Evolutionary conservation across 176 grass and related monocot species (phyloP).

Genomic region (Oryza meyeriana): DNA sequence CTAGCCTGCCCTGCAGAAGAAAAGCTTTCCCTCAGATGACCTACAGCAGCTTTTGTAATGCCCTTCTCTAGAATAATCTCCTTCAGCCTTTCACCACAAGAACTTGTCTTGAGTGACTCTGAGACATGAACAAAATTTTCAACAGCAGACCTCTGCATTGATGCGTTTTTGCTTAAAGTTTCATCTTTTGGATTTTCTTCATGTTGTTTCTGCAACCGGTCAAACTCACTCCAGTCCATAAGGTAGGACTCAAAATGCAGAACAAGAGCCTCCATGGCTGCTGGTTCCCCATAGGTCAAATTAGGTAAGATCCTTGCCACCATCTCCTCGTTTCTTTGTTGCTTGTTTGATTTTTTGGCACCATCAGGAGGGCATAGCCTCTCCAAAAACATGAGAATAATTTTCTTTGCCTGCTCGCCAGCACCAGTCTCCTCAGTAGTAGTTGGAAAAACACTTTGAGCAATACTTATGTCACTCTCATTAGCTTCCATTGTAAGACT

Average conservation of each 20-base stretch:
- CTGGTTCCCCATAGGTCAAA: constrained; percentile 88
- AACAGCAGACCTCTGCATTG: constrained; percentile 70
- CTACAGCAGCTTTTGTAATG: constrained; percentile 64
- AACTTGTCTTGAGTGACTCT: constrained; percentile 98
- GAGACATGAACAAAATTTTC: constrained; percentile 96
- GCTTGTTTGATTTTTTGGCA: constrained; percentile 91
- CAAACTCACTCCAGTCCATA: constrained; percentile 77
- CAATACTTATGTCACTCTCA: constrained; percentile 92
- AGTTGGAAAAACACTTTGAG: constrained; percentile 79
- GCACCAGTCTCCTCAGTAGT: constrained; percentile 71
- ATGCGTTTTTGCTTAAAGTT: constrained; percentile 54
- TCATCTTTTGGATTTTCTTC: constrained; percentile 81
- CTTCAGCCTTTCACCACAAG: constrained; percentile 86
- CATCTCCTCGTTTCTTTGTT: constrained; percentile 99
- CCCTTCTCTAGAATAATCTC: constrained; percentile 95
- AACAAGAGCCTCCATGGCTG: constrained; percentile 93
- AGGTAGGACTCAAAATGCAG: constrained; percentile 96
- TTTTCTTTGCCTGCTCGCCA: constrained; percentile 87
- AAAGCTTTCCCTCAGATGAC: constrained; percentile 83
- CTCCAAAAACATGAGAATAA: constrained; percentile 97
- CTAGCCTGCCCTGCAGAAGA: constrained; percentile 44
- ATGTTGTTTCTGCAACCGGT: constrained; percentile 70
- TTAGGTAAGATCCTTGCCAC: constrained; percentile 97
- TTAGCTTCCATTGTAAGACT: constrained; percentile 96
- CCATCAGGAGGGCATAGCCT: constrained; percentile 66